phyloP scores from a whole-genome alignment of 345 rosid species.

The Acer campestre region DNA sequence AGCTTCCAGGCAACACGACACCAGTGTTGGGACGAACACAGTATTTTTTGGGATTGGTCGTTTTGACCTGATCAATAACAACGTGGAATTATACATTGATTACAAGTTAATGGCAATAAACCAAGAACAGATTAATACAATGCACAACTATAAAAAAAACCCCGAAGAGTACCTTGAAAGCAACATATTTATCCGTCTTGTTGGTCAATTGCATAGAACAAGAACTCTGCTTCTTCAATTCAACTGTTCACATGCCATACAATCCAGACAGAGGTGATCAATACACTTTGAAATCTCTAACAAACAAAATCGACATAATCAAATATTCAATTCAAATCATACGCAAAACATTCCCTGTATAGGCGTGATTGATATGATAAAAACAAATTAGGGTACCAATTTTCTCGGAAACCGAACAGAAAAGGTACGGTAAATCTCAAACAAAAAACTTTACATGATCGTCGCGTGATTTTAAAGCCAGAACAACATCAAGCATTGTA shows the following conservation, averaged over 20 bases:
- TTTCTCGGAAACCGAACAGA: constrained; percentile 15
- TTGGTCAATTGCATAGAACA: constrained; percentile 77
- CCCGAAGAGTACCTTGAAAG: constrained; percentile 60
- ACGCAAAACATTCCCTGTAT: background rate
- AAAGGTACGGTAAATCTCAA: background rate
- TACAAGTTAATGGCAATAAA: background rate
- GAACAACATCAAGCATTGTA: background rate
- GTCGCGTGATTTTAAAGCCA: background rate
- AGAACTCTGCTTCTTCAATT: constrained; percentile 79
- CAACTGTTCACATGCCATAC: constrained; percentile 48
- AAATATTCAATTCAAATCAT: background rate
- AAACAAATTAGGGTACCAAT: background rate
- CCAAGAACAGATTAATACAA: background rate
- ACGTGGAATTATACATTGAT: background rate
- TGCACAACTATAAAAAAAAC: background rate
- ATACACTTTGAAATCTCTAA: background rate
- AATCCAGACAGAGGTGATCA: constrained; percentile 1
- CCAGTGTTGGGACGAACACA: constrained; percentile 88
- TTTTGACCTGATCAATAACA: constrained; percentile 63
- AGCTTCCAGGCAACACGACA: constrained; percentile 56
- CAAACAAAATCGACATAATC: background rate
- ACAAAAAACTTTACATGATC: background rate
- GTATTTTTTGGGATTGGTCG: constrained; percentile 84
- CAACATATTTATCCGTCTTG: constrained; percentile 65
- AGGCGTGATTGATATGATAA: too few relatives aligned